These are phyloP conservation scores for Aspergillus haitiensis DNA, from an alignment of 495 filamentous ascomycete genomes.

Conservation along the genomic window DNA sequence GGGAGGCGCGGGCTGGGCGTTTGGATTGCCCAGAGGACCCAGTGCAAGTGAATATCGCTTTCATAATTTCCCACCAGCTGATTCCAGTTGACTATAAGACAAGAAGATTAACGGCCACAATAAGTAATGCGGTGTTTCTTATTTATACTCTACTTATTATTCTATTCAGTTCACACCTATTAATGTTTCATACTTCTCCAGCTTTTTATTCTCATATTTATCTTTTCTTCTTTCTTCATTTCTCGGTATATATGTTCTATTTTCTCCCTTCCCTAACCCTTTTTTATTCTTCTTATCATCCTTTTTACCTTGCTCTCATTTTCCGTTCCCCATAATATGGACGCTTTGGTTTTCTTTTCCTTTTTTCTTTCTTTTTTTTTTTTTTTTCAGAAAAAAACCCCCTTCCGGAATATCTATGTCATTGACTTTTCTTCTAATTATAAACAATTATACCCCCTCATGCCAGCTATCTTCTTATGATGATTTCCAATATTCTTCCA, in stretches of 20 bases:
- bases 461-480: neutral
- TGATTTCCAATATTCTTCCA: neutral
- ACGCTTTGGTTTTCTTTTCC: neutral
- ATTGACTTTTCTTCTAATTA: neutral
- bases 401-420: too few relatives aligned
- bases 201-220: neutral
- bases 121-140: too few relatives aligned
- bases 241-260: constrained; percentile 12
- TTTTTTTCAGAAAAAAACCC: neutral
- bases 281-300: neutral
- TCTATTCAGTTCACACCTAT: neutral
- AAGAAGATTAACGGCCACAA: neutral
- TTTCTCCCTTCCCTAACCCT: neutral
- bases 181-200: neutral
- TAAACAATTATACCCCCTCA: constrained; percentile 5
- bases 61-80: constrained; percentile 11
- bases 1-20: constrained; percentile 77
- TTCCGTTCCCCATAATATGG: neutral
- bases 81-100: constrained; percentile 1
- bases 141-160: neutral
- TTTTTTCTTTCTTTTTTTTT: constrained; percentile 4
- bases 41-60: constrained; percentile 18
- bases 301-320: neutral
- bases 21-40: constrained; percentile 52
- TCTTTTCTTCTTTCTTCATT: neutral